Base-by-base conservation (phyloP, 1,284 basidiomycete genomes). In the Cystobasidium sp. region DNA sequence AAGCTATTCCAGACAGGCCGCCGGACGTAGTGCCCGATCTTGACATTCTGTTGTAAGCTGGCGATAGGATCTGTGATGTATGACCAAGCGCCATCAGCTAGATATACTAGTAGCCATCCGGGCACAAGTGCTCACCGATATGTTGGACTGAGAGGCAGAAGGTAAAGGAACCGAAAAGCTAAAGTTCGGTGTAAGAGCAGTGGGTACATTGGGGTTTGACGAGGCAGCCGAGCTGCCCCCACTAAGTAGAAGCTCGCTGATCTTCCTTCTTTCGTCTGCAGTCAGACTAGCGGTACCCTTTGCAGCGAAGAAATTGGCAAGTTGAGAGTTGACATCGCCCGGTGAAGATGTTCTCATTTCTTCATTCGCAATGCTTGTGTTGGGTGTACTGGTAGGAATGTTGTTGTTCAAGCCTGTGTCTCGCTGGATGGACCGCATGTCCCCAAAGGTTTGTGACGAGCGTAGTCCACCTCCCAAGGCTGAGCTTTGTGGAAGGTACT, bases 151-250 rank as follows among this genome's bases (percentile, higher is more conserved):
- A 41, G 46, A 22, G 22, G 61, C 39, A 7, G 49, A 59, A 18
- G 63, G 52, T 4, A 56, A 37, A 49, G 70, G 70, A 12, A 66
- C 63, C 5, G 31, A 9, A 37, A 73, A 73, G 63, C 70, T 73
- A 31, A 73, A 73, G 43, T 53, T 73, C 9, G 70, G 70, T 24
- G 70, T 66, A 10, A 73, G 47, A 22, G 70, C 70, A 31, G 70
- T 73, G 7, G 70, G 70, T 18, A 58, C 63, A 41, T 62, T 41
- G 7, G 55, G 2, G 47, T 39, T 41, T 46, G 61, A 22, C n/a
- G 62, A 49, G 3, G 16, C n/a, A 14, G 70, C n/a, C 20, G 37
- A 22, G 24, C 39, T 12, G 39, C 16, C n/a, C 39, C 66, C 66
- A 55, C 70, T 63, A 3, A 65, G 61, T 6, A 73, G 63, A 6